Base-by-base conservation (phyloP, 768 basidiomycete genomes). In the Phlebiopsis flavidoalba region DNA sequence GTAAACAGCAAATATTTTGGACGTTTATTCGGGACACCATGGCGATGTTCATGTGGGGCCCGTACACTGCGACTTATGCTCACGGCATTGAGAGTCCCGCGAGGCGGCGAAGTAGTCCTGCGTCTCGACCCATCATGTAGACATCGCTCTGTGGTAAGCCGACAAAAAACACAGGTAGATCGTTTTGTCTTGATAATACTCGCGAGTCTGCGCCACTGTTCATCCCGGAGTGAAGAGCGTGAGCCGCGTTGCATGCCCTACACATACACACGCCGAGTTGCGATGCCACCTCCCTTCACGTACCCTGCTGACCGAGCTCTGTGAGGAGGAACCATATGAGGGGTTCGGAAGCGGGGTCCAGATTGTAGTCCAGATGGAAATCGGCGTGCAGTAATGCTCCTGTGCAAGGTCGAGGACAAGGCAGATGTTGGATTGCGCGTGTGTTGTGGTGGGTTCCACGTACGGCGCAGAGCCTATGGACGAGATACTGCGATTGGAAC, bases 361-460 rank as follows among this genome's bases (percentile, higher is more conserved):
- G 74, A 73, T 83, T 86, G 71, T 85, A 87, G 72, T 87, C 85
- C 33, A 88, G 78, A 70, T 88, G 86, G 67, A 87, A 87, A 68
- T 87, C 86, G 47, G 79, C 76, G 62, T 83, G 79, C 21, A 80
- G 70, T 19, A 65, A 47, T 69, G 69, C 46, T 67, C 67, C 52
- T 70, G 65, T 10, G 83, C 81, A 55, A 82, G 73, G 37, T 80
- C 73, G 67, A 87, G 74, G 50, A 86, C 71, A 62, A 80, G 76
- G 22, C 70, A 70, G 35, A 87, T 81, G 67, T 87, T 88, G 69
- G 69, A 70, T 66, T 79, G 78, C 17, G 82, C 79, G 58, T 80
- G 78, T 21, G 72, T 70, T 36, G 67, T 59, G 14, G 76, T 80
- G 47, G 77, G 79, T 66, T 88, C 86, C 33, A 86, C 82, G 71